Evolutionary conservation across 139 green algal genomes (phyloP).

Genomic region (Picochlorum sp.): DNA sequence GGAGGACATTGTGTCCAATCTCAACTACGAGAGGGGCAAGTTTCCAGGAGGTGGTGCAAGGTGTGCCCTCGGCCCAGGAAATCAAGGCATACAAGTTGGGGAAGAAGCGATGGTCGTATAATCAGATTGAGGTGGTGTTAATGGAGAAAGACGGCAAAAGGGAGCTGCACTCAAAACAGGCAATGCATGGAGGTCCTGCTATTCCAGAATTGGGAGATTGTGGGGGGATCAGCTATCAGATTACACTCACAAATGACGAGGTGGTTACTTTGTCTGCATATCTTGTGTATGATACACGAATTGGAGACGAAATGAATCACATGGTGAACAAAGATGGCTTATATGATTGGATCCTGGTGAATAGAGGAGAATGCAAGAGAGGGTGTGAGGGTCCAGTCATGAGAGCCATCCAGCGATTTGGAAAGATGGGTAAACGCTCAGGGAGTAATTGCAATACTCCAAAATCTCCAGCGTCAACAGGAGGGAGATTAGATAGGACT

Average conservation of each 20-base stretch:
- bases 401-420: constrained; percentile 54
- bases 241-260: constrained; percentile 34
- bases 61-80: neutral
- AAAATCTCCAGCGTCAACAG: constrained; percentile 1
- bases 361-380: constrained; percentile 33
- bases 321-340: neutral
- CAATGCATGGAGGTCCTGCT: constrained; percentile 8
- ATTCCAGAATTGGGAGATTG: neutral
- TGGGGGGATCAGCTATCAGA: constrained; percentile 30
- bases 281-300: constrained; percentile 34
- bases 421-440: constrained; percentile 34
- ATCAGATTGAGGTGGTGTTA: constrained; percentile 40
- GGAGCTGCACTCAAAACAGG: constrained; percentile 11
- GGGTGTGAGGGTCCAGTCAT: constrained; percentile 52
- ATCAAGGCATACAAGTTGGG: constrained; percentile 56
- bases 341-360: constrained; percentile 29
- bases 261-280: constrained; percentile 31
- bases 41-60: neutral
- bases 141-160: constrained; percentile 8
- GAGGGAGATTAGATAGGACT: constrained; percentile 8
- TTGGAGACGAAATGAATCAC: neutral
- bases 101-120: constrained; percentile 57
- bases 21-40: neutral
- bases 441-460: neutral
- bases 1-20: constrained; percentile 3